These are phyloP conservation scores for Trichosanthes cucumerina DNA, from an alignment of 306 rosid species.

Conservation along the genomic window DNA sequence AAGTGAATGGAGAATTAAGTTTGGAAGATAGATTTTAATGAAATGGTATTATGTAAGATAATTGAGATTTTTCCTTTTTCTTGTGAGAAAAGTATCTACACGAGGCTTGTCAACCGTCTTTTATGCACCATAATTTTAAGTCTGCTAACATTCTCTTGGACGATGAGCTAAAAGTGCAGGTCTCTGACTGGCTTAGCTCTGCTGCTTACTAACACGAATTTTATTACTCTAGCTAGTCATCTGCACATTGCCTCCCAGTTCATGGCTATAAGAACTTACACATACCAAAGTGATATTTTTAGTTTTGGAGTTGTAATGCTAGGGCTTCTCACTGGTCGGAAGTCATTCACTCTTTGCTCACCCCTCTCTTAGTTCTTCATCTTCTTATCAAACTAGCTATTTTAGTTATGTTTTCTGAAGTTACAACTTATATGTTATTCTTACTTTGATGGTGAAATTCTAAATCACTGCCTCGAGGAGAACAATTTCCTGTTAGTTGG, in stretches of 20 bases:
- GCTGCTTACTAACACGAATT: slow-evolving; percentile 44
- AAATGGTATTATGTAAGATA: not conserved
- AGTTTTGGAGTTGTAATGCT: slow-evolving; percentile 78
- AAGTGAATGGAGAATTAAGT: slow-evolving; percentile 18
- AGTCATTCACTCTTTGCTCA: slow-evolving; percentile 19
- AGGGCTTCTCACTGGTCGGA: slow-evolving; percentile 78
- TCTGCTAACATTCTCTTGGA: slow-evolving; percentile 66
- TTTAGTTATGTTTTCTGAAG: not conserved
- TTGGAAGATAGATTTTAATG: not conserved
- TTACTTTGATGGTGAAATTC: not conserved
- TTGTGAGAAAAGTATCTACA: slow-evolving; percentile 52
- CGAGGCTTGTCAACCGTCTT: slow-evolving; percentile 56
- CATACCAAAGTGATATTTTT: slow-evolving; percentile 65
- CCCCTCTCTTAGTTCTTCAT: not conserved
- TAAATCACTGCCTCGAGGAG: slow-evolving; percentile 64
- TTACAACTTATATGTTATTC: not conserved
- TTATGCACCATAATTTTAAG: slow-evolving; percentile 58
- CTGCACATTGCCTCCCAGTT: slow-evolving; percentile 46
- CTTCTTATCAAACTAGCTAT: not conserved
- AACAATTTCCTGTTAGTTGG: slow-evolving; percentile 74
- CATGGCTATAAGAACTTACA: slow-evolving; percentile 61
- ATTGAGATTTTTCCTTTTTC: not conserved
- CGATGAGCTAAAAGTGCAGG: slow-evolving; percentile 38
- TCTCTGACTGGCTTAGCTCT: slow-evolving; percentile 71
- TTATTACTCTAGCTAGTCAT: slow-evolving; percentile 46